Evolutionary conservation across 164 flowering plant species (phyloP).

Genomic region (Dillenia suffruticosa): DNA sequence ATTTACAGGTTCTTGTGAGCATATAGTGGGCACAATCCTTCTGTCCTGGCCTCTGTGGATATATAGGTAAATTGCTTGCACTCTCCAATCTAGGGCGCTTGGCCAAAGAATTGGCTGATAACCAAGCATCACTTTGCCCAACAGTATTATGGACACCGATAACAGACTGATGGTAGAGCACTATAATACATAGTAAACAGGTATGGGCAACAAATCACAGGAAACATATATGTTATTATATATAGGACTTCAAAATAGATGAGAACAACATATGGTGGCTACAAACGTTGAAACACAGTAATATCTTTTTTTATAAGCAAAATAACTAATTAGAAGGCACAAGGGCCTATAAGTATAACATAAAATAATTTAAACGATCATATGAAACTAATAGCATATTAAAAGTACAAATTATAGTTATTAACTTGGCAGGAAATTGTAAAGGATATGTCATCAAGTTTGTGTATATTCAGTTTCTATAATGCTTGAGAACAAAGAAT

Average conservation of each 20-base stretch:
- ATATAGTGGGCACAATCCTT: constrained; percentile 98
- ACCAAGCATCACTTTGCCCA: constrained; percentile 93
- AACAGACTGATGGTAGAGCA: constrained; percentile 72
- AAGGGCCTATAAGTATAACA: constrained; percentile 1
- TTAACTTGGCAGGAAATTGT: background rate
- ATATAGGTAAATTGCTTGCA: constrained; percentile 73
- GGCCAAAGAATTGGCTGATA: constrained; percentile 62
- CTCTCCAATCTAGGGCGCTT: constrained; percentile 88
- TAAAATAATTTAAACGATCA: constrained; percentile 3
- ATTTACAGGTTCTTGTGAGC: constrained; percentile 98
- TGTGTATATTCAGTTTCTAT: background rate
- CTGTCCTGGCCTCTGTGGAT: constrained; percentile 99
- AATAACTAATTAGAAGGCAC: constrained; percentile 4
- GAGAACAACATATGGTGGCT: too few species aligned
- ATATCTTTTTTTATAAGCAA: constrained; percentile 1
- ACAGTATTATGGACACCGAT: constrained; percentile 63
- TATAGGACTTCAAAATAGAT: constrained; percentile 19
- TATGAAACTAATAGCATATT: background rate
- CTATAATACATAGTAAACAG: constrained; percentile 70
- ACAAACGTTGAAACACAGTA: too few species aligned
- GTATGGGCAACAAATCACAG: constrained; percentile 28
- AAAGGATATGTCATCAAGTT: too few species aligned
- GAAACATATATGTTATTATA: constrained; percentile 25
- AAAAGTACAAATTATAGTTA: background rate
- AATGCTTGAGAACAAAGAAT: background rate